Percentiles rank a stretch among this genome's conserved stretches.
These are phyloP conservation scores for Verbascum thapsus DNA, from an alignment of 257 asterid genomes.

Conservation along the genomic window DNA sequence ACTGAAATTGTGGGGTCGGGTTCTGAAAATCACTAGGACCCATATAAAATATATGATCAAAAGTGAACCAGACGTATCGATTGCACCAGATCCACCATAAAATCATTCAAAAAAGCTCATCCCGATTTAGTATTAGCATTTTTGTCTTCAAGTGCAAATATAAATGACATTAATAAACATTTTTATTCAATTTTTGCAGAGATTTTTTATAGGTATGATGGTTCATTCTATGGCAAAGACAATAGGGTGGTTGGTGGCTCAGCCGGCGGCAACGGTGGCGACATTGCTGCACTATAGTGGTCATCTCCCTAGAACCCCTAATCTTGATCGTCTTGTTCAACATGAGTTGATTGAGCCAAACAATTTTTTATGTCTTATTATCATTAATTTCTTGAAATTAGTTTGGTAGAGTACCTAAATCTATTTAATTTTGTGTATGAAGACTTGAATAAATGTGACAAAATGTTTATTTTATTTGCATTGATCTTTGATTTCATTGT, in stretches of 20 bases:
- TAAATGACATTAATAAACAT: background rate
- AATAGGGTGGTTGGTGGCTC: slow-evolving; percentile 36
- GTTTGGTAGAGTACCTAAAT: slow-evolving; percentile 30
- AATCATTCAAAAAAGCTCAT: too few species aligned
- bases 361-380: slow-evolving; percentile 35
- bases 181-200: slow-evolving; percentile 4
- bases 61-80: too few species aligned
- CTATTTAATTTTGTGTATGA: too few species aligned
- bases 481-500: too few species aligned
- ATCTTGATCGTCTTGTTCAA: slow-evolving; percentile 42
- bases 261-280: slow-evolving; percentile 61
- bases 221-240: slow-evolving; percentile 44
- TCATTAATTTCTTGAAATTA: slow-evolving; percentile 28
- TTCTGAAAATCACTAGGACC: too few species aligned
- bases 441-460: too few species aligned
- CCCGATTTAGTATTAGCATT: too few species aligned
- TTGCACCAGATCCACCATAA: too few species aligned
- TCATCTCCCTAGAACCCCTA: slow-evolving; percentile 55
- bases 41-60: too few species aligned
- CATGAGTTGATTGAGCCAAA: slow-evolving; percentile 27
- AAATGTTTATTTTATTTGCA: too few species aligned
- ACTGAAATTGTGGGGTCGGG: too few species aligned
- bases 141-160: background rate
- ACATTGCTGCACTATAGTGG: slow-evolving; percentile 54
- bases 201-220: slow-evolving; percentile 34